Evolutionary conservation across 225 moss, liverwort and hornwort species (phyloP).

Genomic region (Neckera pumila): DNA sequence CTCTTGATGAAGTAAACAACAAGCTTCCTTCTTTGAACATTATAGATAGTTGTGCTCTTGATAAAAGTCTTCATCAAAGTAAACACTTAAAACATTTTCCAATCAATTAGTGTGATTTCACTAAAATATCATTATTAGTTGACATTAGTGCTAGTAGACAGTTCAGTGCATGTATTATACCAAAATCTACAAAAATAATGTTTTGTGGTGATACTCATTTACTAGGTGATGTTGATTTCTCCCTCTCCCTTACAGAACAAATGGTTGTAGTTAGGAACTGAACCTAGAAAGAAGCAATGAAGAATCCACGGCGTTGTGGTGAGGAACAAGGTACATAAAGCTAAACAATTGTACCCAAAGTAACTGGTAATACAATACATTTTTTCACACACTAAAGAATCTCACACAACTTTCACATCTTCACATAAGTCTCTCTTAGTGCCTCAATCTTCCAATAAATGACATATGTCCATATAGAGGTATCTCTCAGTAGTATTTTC

Average conservation of each 20-base stretch:
- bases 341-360: no score
- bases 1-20: no score
- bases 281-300: background rate
- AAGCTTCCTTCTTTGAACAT: background rate
- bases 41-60: background rate
- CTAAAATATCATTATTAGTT: background rate
- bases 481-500: no score
- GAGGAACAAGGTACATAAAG: background rate
- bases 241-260: background rate
- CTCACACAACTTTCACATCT: conserved; percentile 26
- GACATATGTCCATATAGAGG: no score
- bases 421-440: no score
- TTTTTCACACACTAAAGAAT: background rate
- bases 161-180: background rate
- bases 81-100: background rate
- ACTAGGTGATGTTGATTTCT: background rate
- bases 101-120: background rate
- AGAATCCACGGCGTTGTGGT: background rate
- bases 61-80: background rate
- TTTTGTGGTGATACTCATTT: background rate
- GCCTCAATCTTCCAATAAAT: no score
- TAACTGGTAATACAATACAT: background rate
- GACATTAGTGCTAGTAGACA: background rate
- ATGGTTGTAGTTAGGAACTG: background rate
- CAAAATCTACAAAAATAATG: background rate